These are phyloP conservation scores for Pythium oligandrum DNA, from an alignment of 352 stramenopile genomes.

Conservation along the genomic window DNA sequence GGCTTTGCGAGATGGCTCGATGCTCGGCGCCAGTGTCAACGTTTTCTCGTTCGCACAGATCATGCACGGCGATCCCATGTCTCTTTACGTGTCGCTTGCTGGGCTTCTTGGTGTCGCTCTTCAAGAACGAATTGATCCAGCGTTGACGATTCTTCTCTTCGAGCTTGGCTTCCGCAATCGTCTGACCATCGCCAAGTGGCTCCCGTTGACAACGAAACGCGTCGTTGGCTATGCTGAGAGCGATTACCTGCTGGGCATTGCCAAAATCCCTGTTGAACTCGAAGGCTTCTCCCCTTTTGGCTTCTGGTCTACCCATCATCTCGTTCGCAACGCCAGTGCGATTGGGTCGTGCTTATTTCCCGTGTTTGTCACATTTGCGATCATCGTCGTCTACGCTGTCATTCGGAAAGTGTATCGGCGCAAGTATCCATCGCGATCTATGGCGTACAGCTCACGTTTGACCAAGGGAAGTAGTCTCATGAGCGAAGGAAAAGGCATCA, in stretches of 20 bases:
- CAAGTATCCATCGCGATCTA: not conserved
- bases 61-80: too few species aligned
- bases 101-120: constrained; percentile 1
- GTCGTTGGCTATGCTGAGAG: not conserved
- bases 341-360: constrained; percentile 8
- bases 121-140: constrained; percentile 14
- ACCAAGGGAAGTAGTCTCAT: not conserved
- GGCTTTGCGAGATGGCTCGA: too few species aligned
- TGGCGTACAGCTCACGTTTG: not conserved
- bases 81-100: not conserved
- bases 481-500: not conserved
- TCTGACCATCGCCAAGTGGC: not conserved
- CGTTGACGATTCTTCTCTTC: constrained; percentile 12
- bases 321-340: not conserved
- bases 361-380: constrained; percentile 1
- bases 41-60: too few species aligned
- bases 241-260: constrained; percentile 1
- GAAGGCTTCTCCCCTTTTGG: too few species aligned
- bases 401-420: constrained; percentile 8
- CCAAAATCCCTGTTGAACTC: not conserved
- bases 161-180: constrained; percentile 7
- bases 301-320: not conserved
- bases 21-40: too few species aligned
- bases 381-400: constrained; percentile 2
- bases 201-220: constrained; percentile 2